Evolutionary conservation across 2,329 filamentous ascomycete genomes (phyloP).

Genomic region (Lecanoromycetidae sp.): DNA sequence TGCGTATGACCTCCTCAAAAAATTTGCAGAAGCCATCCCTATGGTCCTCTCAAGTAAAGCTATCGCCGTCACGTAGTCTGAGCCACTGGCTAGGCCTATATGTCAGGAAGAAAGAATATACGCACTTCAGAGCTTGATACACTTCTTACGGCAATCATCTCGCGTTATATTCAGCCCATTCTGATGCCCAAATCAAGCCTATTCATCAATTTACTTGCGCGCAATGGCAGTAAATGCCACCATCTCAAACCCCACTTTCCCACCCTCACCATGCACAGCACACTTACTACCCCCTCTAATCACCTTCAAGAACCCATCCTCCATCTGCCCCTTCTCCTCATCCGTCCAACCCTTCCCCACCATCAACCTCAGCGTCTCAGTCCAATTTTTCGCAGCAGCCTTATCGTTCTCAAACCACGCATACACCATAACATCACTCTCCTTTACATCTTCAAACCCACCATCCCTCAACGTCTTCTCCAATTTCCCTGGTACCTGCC

Average conservation of each 20-base stretch:
- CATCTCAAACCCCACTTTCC: conserved; percentile 4
- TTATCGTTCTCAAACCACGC: conserved; percentile 2
- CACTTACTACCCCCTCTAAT: background rate
- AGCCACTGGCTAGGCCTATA: too few relatives aligned
- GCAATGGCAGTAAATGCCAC: background rate
- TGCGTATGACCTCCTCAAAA: too few relatives aligned
- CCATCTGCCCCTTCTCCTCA: conserved; percentile 12
- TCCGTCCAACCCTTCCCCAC: conserved; percentile 9
- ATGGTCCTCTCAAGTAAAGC: too few relatives aligned
- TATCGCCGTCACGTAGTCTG: too few relatives aligned
- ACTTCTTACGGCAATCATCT: too few relatives aligned
- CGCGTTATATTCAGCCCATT: too few relatives aligned
- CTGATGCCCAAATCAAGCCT: background rate
- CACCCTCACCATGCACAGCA: background rate
- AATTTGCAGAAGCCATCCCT: too few relatives aligned
- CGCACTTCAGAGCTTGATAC: too few relatives aligned
- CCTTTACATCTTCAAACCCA: conserved; percentile 11
- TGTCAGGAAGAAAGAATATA: too few relatives aligned
- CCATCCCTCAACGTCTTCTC: background rate
- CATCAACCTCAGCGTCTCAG: conserved; percentile 6
- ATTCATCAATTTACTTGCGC: background rate
- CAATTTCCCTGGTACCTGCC: conserved; percentile 1
- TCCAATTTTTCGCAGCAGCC: background rate
- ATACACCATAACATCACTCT: conserved; percentile 5
- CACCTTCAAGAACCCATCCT: background rate